phyloP scores from a whole-genome alignment of 371 early-diverging fungal genomes.

The Mucor velutinosus region DNA sequence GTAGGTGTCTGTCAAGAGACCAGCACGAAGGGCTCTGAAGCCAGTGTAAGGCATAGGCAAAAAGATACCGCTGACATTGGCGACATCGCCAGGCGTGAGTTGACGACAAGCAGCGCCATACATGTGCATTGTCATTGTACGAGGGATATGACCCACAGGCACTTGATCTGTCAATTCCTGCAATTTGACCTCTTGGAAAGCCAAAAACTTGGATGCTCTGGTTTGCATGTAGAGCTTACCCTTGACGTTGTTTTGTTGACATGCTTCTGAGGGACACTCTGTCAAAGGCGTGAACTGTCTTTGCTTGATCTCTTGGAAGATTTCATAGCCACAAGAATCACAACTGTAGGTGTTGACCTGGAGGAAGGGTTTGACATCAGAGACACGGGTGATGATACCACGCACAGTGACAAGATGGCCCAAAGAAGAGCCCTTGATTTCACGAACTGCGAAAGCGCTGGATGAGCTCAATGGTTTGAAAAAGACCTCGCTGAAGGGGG shows the following conservation, averaged over 20 bases:
- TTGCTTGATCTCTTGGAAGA: constrained; percentile 94
- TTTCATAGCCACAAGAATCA: constrained; percentile 97
- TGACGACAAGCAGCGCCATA: constrained; percentile 83
- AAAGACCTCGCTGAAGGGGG: constrained; percentile 66
- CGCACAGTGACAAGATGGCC: constrained; percentile 91
- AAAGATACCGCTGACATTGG: constrained; percentile 89
- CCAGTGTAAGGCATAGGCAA: constrained; percentile 96
- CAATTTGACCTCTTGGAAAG: constrained; percentile 94
- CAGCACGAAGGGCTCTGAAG: constrained; percentile 90
- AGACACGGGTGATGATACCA: constrained; percentile 96
- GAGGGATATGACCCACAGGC: constrained; percentile 98
- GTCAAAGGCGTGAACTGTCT: constrained; percentile 84
- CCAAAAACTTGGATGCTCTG: constrained; percentile 92
- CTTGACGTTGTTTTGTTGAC: constrained; percentile 82
- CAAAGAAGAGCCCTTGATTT: constrained; percentile 80
- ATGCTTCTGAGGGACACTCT: constrained; percentile 89
- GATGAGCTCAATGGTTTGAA: constrained; percentile 75
- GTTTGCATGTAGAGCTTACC: constrained; percentile 95
- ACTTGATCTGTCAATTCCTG: constrained; percentile 98
- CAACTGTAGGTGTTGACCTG: constrained; percentile 95
- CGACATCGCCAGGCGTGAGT: constrained; percentile 93
- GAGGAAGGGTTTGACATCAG: constrained; percentile 96
- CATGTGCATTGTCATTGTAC: constrained; percentile 91
- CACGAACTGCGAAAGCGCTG: constrained; percentile 83
- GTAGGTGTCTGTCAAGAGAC: constrained; percentile 96